phyloP scores from a whole-genome alignment of 768 basidiomycete genomes.

The Dentipellis fragilis region DNA sequence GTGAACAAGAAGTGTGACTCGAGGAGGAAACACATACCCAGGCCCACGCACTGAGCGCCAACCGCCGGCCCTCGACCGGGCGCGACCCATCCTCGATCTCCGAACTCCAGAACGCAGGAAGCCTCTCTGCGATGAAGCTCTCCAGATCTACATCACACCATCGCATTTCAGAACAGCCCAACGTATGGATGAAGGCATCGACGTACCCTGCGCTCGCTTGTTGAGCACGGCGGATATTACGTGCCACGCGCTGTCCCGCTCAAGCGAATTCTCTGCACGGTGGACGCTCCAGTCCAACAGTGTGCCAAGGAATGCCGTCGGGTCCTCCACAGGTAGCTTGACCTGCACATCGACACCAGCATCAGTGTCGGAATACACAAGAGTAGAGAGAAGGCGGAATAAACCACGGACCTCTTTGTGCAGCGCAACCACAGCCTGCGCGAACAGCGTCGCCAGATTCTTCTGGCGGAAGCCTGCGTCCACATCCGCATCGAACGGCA shows the following conservation, averaged over 20 bases:
- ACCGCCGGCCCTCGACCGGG: constrained; percentile 31
- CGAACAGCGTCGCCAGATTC: constrained; percentile 57
- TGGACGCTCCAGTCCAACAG: constrained; percentile 54
- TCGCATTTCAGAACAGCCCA: not conserved
- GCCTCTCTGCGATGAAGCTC: constrained; percentile 31
- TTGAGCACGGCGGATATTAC: constrained; percentile 66
- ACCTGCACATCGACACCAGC: constrained; percentile 33
- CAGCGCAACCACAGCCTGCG: constrained; percentile 55
- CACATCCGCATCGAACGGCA: constrained; percentile 48
- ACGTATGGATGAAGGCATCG: not conserved
- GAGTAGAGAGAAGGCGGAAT: not conserved
- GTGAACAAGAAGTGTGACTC: not conserved
- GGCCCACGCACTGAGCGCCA: constrained; percentile 51
- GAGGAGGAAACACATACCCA: constrained; percentile 42
- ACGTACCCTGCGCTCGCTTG: constrained; percentile 60
- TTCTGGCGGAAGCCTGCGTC: constrained; percentile 39
- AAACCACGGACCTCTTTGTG: constrained; percentile 44
- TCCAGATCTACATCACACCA: constrained; percentile 31
- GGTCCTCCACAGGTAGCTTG: constrained; percentile 35
- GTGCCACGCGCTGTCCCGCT: constrained; percentile 46
- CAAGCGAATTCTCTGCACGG: constrained; percentile 34
- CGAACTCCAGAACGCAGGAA: constrained; percentile 38
- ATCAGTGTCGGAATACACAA: not conserved
- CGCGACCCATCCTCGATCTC: constrained; percentile 29
- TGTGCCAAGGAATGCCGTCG: constrained; percentile 39